Evolutionary conservation across 805 yeast genomes (phyloP).

Genomic region (Starmerella potacharoeniae): DNA sequence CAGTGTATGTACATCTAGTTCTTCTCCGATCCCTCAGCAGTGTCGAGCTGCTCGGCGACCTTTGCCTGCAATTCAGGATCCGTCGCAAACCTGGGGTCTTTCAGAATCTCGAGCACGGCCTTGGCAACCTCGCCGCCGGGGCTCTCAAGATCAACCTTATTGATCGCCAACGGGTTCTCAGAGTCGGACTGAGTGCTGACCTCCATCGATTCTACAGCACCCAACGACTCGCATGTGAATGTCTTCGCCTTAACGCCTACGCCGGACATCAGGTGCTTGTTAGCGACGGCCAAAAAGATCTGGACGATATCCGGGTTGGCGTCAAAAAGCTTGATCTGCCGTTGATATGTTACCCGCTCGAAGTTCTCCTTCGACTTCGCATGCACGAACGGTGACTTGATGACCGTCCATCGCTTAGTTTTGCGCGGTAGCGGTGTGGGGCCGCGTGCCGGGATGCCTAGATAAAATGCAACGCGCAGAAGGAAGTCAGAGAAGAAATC

Average conservation of each 20-base stretch:
- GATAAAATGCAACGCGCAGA: slow-evolving; percentile 75
- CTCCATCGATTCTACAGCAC: slow-evolving; percentile 27
- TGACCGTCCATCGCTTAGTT: slow-evolving; percentile 86
- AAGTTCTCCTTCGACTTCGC: slow-evolving; percentile 92
- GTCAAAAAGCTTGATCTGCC: slow-evolving; percentile 67
- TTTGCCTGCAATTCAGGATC: slow-evolving; percentile 3
- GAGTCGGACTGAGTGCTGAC: slow-evolving; percentile 18
- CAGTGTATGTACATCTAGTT: background rate
- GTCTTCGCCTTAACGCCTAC: slow-evolving; percentile 73
- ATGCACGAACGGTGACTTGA: slow-evolving; percentile 83
- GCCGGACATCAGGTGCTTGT: slow-evolving; percentile 66
- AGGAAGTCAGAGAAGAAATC: slow-evolving; percentile 77
- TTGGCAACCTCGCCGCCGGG: slow-evolving; percentile 42
- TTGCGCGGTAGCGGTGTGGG: slow-evolving; percentile 57
- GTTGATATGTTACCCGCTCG: slow-evolving; percentile 72
- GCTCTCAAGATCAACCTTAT: slow-evolving; percentile 24
- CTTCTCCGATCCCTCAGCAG: background rate
- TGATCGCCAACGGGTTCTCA: slow-evolving; percentile 22
- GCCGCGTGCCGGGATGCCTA: slow-evolving; percentile 77
- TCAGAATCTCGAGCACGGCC: slow-evolving; percentile 59
- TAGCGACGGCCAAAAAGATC: slow-evolving; percentile 63
- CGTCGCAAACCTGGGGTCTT: slow-evolving; percentile 37
- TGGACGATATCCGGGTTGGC: slow-evolving; percentile 77
- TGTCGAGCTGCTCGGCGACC: slow-evolving; percentile 12
- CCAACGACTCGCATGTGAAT: slow-evolving; percentile 42